Percentiles rank a stretch among this genome's conserved stretches.
Evolutionary conservation across 441 rosid genomes (phyloP).

Genomic region (Gossypium schwendimanii): DNA sequence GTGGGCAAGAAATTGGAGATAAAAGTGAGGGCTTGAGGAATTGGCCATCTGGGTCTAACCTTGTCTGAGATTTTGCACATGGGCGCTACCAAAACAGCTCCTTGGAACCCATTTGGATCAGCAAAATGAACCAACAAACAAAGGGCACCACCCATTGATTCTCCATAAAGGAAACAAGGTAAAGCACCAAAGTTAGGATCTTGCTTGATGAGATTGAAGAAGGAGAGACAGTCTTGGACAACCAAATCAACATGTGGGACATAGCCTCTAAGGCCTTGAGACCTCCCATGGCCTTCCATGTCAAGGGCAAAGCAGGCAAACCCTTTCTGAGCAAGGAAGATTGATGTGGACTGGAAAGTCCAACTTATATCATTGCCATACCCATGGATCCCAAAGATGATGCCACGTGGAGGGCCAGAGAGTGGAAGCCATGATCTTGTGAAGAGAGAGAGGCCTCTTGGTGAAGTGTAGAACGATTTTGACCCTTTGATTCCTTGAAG

Average conservation of each 20-base stretch:
- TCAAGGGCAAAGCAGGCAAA: constrained; percentile 75
- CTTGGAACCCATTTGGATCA: constrained; percentile 45
- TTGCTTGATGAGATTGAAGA: constrained; percentile 41
- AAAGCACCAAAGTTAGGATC: constrained; percentile 21
- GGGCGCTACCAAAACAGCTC: constrained; percentile 72
- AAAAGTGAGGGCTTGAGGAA: constrained; percentile 40
- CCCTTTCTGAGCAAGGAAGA: constrained; percentile 68
- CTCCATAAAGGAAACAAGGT: constrained; percentile 64
- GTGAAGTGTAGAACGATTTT: constrained; percentile 54
- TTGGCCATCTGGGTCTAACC: constrained; percentile 72
- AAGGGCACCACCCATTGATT: constrained; percentile 87
- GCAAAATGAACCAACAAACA: constrained; percentile 54
- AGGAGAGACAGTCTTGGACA: constrained; percentile 49
- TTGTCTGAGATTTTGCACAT: constrained; percentile 80
- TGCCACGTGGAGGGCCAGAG: constrained; percentile 43
- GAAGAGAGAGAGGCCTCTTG: constrained; percentile 68
- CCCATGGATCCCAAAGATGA: constrained; percentile 80
- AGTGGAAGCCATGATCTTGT: constrained; percentile 63
- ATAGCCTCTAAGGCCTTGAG: constrained; percentile 59
- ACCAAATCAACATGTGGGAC: constrained; percentile 70
- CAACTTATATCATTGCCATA: constrained; percentile 81
- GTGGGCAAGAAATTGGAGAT: constrained; percentile 68
- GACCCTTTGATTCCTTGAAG: constrained; percentile 51
- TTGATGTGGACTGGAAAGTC: constrained; percentile 68
- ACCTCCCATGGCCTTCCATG: constrained; percentile 78